These are phyloP conservation scores for Draba incana DNA, from an alignment of 345 rosid species.

Conservation along the genomic window DNA sequence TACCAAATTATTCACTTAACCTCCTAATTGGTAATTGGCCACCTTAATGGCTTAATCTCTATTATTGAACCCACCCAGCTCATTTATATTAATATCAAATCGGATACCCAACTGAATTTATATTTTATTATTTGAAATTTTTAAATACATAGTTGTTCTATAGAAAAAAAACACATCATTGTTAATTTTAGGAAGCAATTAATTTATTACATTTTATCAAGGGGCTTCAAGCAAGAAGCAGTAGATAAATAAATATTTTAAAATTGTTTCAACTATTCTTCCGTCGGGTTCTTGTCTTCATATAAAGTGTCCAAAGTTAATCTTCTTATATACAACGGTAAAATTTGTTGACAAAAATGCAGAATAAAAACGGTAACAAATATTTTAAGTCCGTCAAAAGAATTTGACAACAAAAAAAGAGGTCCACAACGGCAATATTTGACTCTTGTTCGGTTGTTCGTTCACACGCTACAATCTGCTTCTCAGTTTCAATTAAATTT, in stretches of 20 bases:
- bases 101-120: neutral
- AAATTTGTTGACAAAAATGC: neutral
- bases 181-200: neutral
- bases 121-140: neutral
- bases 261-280: neutral
- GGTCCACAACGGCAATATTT: constrained; percentile 41
- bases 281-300: constrained; percentile 14
- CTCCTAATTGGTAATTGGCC: constrained; percentile 27
- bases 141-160: neutral
- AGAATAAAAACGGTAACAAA: too few species aligned
- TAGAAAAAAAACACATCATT: neutral
- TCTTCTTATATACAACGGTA: constrained; percentile 26
- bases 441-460: constrained; percentile 24
- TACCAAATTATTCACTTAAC: constrained; percentile 35
- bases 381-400: constrained; percentile 25
- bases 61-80: constrained; percentile 28
- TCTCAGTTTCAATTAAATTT: neutral
- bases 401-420: constrained; percentile 17
- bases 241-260: neutral
- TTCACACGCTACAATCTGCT: constrained; percentile 31
- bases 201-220: neutral
- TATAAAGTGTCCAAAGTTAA: constrained; percentile 18
- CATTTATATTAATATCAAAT: neutral
- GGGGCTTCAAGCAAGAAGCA: constrained; percentile 4
- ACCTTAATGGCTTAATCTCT: constrained; percentile 32